Evolutionary conservation across 768 basidiomycete genomes (phyloP), one percentile per base, ranked within the genome.

Genomic region (Phylloporus scabripes): DNA sequence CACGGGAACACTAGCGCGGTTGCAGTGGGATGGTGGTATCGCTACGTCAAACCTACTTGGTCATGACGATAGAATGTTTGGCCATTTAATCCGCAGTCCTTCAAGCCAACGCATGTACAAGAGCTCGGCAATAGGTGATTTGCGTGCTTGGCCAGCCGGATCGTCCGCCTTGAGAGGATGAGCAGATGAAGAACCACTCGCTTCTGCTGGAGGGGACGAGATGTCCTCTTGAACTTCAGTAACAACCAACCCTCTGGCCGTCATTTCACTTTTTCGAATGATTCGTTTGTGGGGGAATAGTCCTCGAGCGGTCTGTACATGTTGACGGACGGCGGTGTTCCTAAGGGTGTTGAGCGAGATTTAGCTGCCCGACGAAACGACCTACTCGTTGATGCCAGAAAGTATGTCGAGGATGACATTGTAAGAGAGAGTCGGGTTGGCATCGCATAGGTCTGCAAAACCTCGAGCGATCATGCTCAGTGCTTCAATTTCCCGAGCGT

Each of bases 61-160:
- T 55, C 42, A 63, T 38, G 58, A 66, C 11, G 64, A 75, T 34
- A 77, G 69, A 43, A 89, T 74, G 59, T 75, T 87, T 5, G 90
- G 90, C 92, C 92, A 94, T 65, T 91, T 93, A 61, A 93, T 73
- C 68, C 82, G 85, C 46, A 96, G 70, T 3, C 93, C 93, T 61
- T 96, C 90, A 21, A 97, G 72, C 94, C 95, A 98, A 42, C 95
- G 82, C 78, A 94, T 85, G 66, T 97, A 98, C n/a, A 98, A 72
- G 55, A 98, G 77, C 65, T 98, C 95, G 18, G 92, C 89, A 24
- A 98, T 92, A 6, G 94, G 92, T 48, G 91, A 93, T 65, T 84
- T 87, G 54, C 81, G 78, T 46, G 73, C 65, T 11, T 76, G 74
- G 21, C 60, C 58, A 40, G 52, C 57, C 28, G 74, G 60, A 26